phyloP scores from a whole-genome alignment of 305 asterid genomes.

The Solanum chacoense region DNA sequence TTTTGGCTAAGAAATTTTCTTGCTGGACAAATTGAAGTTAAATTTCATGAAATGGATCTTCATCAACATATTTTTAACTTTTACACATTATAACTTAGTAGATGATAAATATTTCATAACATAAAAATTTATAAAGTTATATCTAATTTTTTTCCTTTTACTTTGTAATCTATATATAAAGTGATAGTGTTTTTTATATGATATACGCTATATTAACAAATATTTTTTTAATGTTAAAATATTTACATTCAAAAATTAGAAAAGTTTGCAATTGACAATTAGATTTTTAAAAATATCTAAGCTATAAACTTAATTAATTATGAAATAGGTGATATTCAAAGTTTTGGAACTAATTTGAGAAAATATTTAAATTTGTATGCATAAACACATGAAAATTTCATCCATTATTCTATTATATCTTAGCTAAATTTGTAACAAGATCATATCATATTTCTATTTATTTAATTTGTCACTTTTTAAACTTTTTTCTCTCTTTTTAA shows the following conservation, averaged over 20 bases:
- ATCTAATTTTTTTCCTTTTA: too few species aligned
- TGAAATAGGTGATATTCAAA: background rate
- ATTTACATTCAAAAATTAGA: background rate
- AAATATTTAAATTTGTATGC: background rate
- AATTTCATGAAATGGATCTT: too few species aligned
- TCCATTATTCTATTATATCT: too few species aligned
- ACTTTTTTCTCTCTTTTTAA: background rate
- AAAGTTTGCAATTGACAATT: background rate
- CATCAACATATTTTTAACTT: background rate
- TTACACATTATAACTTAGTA: background rate
- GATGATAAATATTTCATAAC: background rate
- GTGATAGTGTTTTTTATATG: background rate
- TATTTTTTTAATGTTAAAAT: background rate
- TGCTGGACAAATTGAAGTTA: too few species aligned
- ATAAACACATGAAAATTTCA: too few species aligned
- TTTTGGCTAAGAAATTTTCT: too few species aligned
- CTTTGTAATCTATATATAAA: background rate
- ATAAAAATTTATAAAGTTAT: background rate
- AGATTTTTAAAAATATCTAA: background rate
- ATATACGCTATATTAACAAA: background rate
- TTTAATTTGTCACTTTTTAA: background rate
- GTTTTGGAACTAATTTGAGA: background rate
- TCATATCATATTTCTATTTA: background rate
- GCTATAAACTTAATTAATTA: background rate
- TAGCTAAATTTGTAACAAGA: background rate